phyloP scores from a whole-genome alignment of 805 yeast species.

The Yarrowia bubula region DNA sequence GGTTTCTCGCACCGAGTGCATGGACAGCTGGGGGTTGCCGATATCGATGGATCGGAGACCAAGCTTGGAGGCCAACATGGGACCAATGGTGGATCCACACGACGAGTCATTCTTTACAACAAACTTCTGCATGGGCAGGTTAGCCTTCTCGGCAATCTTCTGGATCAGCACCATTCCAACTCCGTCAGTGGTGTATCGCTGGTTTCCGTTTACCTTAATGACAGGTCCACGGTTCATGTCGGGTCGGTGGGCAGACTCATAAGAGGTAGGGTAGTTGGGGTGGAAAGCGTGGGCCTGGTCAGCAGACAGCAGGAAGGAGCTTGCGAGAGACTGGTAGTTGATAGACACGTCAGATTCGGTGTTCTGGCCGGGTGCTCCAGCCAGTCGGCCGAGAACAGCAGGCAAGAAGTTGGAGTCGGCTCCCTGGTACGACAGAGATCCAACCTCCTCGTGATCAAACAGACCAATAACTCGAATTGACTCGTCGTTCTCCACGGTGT shows the following conservation, averaged over 20 bases:
- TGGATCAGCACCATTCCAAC: conserved; percentile 80
- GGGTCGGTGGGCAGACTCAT: conserved; percentile 80
- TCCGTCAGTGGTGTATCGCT: conserved; percentile 90
- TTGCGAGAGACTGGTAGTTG: conserved; percentile 40
- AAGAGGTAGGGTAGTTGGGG: conserved; percentile 77
- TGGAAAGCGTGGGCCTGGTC: conserved; percentile 98
- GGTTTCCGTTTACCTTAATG: conserved; percentile 89
- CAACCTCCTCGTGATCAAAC: conserved; percentile 96
- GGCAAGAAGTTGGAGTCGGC: conserved; percentile 92
- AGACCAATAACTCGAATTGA: conserved; percentile 74
- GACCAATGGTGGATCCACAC: conserved; percentile 97
- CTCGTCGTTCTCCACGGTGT: conserved; percentile 46
- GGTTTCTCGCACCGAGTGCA: conserved; percentile 93
- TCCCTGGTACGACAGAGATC: conserved; percentile 92
- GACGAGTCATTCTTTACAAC: conserved; percentile 93
- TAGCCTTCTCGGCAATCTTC: conserved; percentile 60
- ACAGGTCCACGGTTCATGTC: conserved; percentile 86
- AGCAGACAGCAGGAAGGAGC: conserved; percentile 84
- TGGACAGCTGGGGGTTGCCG: conserved; percentile 88
- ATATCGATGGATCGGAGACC: conserved; percentile 86
- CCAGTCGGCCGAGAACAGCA: conserved; percentile 67
- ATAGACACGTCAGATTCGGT: conserved; percentile 33
- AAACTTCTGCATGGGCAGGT: conserved; percentile 85
- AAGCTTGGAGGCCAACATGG: conserved; percentile 79
- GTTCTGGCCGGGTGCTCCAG: conserved; percentile 36